Conservation (phyloP, 345 rosid genomes). For the Dipteronia sinensis region DNA sequence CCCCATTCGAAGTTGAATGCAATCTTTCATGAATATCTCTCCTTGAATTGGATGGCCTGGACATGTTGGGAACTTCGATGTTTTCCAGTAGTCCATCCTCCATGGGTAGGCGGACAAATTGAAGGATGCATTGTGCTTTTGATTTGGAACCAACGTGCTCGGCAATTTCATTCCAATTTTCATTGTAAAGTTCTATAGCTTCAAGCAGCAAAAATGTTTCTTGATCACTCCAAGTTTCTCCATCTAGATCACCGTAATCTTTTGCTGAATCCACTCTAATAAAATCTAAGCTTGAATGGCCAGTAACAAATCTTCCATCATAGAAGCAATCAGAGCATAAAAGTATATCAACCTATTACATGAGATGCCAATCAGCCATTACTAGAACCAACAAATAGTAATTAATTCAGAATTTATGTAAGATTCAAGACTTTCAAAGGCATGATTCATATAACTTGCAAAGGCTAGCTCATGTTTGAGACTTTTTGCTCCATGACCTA, state of each 20-base stretch:
- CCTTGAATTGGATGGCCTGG: constrained; percentile 43
- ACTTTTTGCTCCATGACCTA: not conserved
- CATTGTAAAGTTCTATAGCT: constrained; percentile 84
- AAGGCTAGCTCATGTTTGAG: not conserved
- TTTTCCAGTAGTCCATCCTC: constrained; percentile 86
- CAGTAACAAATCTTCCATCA: constrained; percentile 75
- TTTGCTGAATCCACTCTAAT: constrained; percentile 65
- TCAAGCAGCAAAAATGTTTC: constrained; percentile 92
- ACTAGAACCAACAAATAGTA: constrained; percentile 3
- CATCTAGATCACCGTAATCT: constrained; percentile 71
- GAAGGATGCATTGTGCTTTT: constrained; percentile 95
- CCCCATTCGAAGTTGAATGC: constrained; percentile 57
- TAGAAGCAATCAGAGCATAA: constrained; percentile 84
- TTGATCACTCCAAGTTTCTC: constrained; percentile 89
- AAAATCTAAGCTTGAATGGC: constrained; percentile 94
- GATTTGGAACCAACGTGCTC: constrained; percentile 94
- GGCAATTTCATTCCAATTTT: constrained; percentile 90
- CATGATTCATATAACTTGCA: not conserved
- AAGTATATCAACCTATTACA: constrained; percentile 71
- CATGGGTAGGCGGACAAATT: constrained; percentile 85
- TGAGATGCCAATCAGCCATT: constrained; percentile 26
- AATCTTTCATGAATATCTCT: constrained; percentile 52
- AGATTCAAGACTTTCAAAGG: constrained; percentile 8
- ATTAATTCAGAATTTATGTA: constrained; percentile 11
- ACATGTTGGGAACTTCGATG: constrained; percentile 68